A percentile compares a stretch with the other conserved stretches of the same genome.
These are phyloP conservation scores for Fusarium coicis DNA, from an alignment of 2,329 filamentous ascomycete species.

Conservation along the genomic window DNA sequence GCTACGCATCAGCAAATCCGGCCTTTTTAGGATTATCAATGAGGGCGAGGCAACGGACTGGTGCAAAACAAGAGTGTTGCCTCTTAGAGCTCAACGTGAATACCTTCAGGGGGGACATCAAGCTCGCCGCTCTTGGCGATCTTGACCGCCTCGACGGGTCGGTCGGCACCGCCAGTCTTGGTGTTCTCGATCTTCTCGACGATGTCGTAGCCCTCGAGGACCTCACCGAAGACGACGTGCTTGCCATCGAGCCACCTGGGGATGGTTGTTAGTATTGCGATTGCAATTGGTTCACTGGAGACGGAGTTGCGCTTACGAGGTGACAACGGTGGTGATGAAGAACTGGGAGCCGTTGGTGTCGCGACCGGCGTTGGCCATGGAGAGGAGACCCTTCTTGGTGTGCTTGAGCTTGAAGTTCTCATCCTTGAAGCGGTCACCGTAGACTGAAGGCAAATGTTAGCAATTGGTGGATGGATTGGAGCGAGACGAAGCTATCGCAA, in stretches of 20 bases:
- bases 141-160: slow-evolving; percentile 75
- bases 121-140: slow-evolving; percentile 88
- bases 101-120: slow-evolving; percentile 89
- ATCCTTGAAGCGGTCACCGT: slow-evolving; percentile 84
- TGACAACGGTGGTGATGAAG: slow-evolving; percentile 88
- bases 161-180: slow-evolving; percentile 72
- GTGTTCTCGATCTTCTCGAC: slow-evolving; percentile 82
- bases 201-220: slow-evolving; percentile 85
- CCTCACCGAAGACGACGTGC: slow-evolving; percentile 90
- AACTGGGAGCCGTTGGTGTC: slow-evolving; percentile 92
- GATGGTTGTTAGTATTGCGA: slow-evolving; percentile 4
- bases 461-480: slow-evolving; percentile 13
- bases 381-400: slow-evolving; percentile 83
- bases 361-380: slow-evolving; percentile 86
- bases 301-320: slow-evolving; percentile 64
- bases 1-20: slow-evolving; percentile 51
- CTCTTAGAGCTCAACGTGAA: slow-evolving; percentile 84
- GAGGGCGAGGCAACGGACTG: slow-evolving; percentile 36
- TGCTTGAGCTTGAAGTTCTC: slow-evolving; percentile 98
- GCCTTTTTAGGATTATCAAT: slow-evolving; percentile 24
- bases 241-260: slow-evolving; percentile 81
- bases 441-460: slow-evolving; percentile 64
- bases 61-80: slow-evolving; percentile 40
- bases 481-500: slow-evolving; percentile 50
- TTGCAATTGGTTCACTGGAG: not conserved